These are phyloP conservation scores for Neopestalotiopsis sp. DNA, from an alignment of 2,329 filamentous ascomycete species.

Conservation along the genomic window DNA sequence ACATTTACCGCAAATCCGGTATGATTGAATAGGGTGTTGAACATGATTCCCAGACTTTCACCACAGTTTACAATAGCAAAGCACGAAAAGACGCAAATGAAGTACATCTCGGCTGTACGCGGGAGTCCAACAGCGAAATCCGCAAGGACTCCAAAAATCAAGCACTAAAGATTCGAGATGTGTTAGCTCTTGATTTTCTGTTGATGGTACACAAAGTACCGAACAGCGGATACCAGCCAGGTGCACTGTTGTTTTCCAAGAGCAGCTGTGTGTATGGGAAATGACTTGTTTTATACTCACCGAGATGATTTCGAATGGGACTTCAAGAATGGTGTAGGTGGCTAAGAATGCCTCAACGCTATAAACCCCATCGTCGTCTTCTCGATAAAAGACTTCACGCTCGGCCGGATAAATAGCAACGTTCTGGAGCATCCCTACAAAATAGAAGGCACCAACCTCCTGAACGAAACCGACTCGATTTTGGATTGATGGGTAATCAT, in stretches of 20 bases:
- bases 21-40: conserved; percentile 77
- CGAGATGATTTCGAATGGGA: conserved; percentile 73
- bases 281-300: too few species aligned
- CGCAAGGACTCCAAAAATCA: conserved; percentile 69
- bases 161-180: conserved; percentile 35
- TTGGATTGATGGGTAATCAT: conserved; percentile 74
- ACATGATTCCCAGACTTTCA: conserved; percentile 79
- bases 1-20: conserved; percentile 79
- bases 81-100: conserved; percentile 70
- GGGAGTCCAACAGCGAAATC: conserved; percentile 71
- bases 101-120: conserved; percentile 68
- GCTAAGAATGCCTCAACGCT: conserved; percentile 73
- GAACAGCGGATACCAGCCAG: too few species aligned
- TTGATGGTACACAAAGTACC: too few species aligned
- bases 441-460: conserved; percentile 74
- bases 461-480: conserved; percentile 77
- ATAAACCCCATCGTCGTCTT: conserved; percentile 77
- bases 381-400: conserved; percentile 77
- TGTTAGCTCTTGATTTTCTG: too few species aligned
- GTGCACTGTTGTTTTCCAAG: too few species aligned
- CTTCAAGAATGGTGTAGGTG: conserved; percentile 72
- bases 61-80: conserved; percentile 78
- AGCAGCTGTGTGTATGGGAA: too few species aligned
- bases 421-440: conserved; percentile 81
- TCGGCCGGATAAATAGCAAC: conserved; percentile 76